phyloP scores from a whole-genome alignment of 2,329 filamentous ascomycete genomes.

The Microcyclospora tardicrescens region DNA sequence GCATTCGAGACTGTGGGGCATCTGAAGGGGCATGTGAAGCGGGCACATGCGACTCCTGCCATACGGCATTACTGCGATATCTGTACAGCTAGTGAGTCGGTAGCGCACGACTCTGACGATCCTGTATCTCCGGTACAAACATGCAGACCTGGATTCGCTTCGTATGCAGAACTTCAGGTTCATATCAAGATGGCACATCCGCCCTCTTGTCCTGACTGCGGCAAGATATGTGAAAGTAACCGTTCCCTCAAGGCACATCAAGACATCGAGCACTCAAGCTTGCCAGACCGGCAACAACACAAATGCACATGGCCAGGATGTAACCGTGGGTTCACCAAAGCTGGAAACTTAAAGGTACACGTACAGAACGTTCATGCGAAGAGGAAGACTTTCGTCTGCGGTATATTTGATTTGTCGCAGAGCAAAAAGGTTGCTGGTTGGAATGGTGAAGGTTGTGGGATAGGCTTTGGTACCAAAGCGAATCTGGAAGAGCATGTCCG shows the following conservation, averaged over 20 bases:
- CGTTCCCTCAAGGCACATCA: conserved; percentile 63
- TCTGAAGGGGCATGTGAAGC: conserved; percentile 57
- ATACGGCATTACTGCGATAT: conserved; percentile 64
- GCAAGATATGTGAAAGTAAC: conserved; percentile 51
- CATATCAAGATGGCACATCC: conserved; percentile 63
- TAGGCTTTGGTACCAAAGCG: conserved; percentile 62
- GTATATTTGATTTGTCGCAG: conserved; percentile 50
- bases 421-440: conserved; percentile 45
- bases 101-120: too few species aligned
- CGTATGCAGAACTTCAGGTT: conserved; percentile 54
- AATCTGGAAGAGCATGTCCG: conserved; percentile 75
- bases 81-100: conserved; percentile 39
- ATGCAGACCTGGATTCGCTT: conserved; percentile 44
- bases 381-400: conserved; percentile 63
- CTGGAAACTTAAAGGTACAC: conserved; percentile 72
- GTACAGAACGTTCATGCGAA: conserved; percentile 66
- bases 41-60: conserved; percentile 48
- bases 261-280: conserved; percentile 52
- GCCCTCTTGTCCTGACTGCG: conserved; percentile 62
- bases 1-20: conserved; percentile 63
- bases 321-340: conserved; percentile 64
- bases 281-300: conserved; percentile 33
- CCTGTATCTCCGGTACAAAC: conserved; percentile 14
- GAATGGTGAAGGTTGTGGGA: conserved; percentile 55
- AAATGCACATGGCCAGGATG: conserved; percentile 57